Evolutionary conservation across 345 rosid species (phyloP).

Genomic region (Kernera saxatilis): DNA sequence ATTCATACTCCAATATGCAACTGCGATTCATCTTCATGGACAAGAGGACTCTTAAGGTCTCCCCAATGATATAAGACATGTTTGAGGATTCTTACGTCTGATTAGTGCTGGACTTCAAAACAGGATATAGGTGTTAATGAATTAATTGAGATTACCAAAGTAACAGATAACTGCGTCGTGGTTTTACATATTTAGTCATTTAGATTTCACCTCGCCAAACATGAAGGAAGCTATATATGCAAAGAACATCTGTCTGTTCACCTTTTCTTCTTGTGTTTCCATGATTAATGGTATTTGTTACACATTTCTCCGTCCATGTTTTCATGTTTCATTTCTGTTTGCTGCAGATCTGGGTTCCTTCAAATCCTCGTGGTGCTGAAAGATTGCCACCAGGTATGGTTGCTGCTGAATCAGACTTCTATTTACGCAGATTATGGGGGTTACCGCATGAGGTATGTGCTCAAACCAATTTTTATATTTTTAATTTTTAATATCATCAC

Average conservation of each 20-base stretch:
- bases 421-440: constrained; percentile 86
- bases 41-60: neutral
- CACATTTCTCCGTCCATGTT: constrained; percentile 9
- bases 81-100: neutral
- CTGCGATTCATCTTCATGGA: neutral
- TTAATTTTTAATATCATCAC: neutral
- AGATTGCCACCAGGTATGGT: constrained; percentile 81
- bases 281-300: neutral
- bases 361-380: constrained; percentile 97
- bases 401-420: constrained; percentile 78
- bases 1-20: neutral
- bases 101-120: neutral
- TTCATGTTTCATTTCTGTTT: constrained; percentile 19
- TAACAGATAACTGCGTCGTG: neutral
- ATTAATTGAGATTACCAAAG: neutral
- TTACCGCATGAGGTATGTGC: constrained; percentile 75
- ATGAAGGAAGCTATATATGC: neutral
- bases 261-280: neutral
- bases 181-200: neutral
- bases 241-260: neutral
- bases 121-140: neutral
- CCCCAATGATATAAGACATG: neutral
- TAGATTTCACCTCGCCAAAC: neutral
- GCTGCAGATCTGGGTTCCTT: constrained; percentile 85
- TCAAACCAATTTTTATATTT: neutral